Evolutionary conservation across 2,329 filamentous ascomycete species (phyloP).

Genomic region (Cercospora zeina): DNA sequence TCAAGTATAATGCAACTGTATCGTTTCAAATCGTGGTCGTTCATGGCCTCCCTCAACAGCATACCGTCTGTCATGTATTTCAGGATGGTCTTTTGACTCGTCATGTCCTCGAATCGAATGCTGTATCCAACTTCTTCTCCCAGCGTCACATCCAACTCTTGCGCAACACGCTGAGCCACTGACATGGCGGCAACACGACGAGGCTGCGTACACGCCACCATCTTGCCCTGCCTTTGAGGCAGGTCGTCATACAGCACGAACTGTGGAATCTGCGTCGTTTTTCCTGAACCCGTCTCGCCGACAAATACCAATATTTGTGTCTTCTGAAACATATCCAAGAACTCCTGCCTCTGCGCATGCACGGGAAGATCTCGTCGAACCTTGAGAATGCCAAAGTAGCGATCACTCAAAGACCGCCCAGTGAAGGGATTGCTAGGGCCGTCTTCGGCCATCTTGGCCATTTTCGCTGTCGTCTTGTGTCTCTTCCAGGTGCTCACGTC

Average conservation of each 20-base stretch:
- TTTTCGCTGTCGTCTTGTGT: slow-evolving; percentile 75
- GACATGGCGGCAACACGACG: slow-evolving; percentile 98
- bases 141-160: slow-evolving; percentile 90
- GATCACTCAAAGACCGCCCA: slow-evolving; percentile 69
- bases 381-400: slow-evolving; percentile 89
- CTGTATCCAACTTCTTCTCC: slow-evolving; percentile 97
- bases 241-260: slow-evolving; percentile 97
- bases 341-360: slow-evolving; percentile 87
- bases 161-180: slow-evolving; percentile 93
- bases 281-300: slow-evolving; percentile 98
- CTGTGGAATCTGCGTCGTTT: slow-evolving; percentile 98
- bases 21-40: slow-evolving; percentile 85
- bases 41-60: slow-evolving; percentile 92
- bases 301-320: slow-evolving; percentile 97
- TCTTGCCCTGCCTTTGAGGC: slow-evolving; percentile 79
- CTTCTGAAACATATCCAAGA: slow-evolving; percentile 87
- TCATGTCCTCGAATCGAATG: slow-evolving; percentile 97
- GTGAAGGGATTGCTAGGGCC: slow-evolving; percentile 84
- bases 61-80: slow-evolving; percentile 99
- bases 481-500: slow-evolving; percentile 66
- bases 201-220: slow-evolving; percentile 96
- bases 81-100: slow-evolving; percentile 80
- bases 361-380: slow-evolving; percentile 83
- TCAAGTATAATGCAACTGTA: slow-evolving; percentile 99
- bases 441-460: slow-evolving; percentile 75